These are phyloP conservation scores for Ceratobasidium sp. DNA, from an alignment of 1,284 basidiomycete genomes.

Conservation along the genomic window DNA sequence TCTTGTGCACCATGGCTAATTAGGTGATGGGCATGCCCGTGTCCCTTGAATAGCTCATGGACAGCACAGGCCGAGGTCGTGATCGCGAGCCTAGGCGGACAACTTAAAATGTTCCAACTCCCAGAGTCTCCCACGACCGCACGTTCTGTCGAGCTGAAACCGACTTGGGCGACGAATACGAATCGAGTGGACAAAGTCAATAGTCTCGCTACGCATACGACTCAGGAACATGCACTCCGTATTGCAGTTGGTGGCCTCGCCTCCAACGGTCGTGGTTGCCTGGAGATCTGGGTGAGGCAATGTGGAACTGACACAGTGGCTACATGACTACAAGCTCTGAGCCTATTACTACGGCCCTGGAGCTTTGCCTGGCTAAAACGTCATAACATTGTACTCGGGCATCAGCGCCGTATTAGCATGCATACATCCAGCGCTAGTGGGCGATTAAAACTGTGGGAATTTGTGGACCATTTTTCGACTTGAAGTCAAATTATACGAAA, in stretches of 20 bases:
- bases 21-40: not conserved
- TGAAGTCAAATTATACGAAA: too few species aligned
- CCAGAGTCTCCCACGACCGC: conserved; percentile 47
- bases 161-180: conserved; percentile 57
- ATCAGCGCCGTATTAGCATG: not conserved
- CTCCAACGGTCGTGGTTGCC: conserved; percentile 62
- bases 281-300: conserved; percentile 61
- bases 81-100: conserved; percentile 67
- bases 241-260: conserved; percentile 67
- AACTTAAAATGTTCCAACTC: conserved; percentile 58
- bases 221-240: conserved; percentile 39
- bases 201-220: conserved; percentile 51
- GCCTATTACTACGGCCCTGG: not conserved
- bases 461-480: too few species aligned
- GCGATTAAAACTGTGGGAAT: too few species aligned
- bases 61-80: conserved; percentile 49
- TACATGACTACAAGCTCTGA: not conserved
- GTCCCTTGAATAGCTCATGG: conserved; percentile 15
- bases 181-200: conserved; percentile 66
- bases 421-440: conserved; percentile 1
- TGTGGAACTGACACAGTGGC: conserved; percentile 1
- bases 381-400: not conserved
- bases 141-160: conserved; percentile 50
- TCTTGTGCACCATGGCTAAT: conserved; percentile 10
- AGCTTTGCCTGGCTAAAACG: not conserved